These are phyloP conservation scores for Phaseolus coccineus DNA, from an alignment of 331 rosid genomes.

Conservation along the genomic window DNA sequence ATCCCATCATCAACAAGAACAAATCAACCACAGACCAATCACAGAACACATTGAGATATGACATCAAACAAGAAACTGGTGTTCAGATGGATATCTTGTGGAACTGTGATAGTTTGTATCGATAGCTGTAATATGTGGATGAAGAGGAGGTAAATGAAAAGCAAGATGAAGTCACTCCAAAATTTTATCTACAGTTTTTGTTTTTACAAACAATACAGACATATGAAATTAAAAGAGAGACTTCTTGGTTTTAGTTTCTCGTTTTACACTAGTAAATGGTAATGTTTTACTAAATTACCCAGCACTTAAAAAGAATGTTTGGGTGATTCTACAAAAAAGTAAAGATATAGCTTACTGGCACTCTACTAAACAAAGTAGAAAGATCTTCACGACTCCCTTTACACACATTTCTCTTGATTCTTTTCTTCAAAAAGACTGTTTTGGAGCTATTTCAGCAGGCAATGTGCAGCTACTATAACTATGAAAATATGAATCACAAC, in stretches of 20 bases:
- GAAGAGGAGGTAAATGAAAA: too few species aligned
- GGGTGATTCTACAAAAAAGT: background rate
- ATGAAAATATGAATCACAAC: background rate
- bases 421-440: background rate
- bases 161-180: too few species aligned
- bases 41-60: background rate
- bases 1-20: background rate
- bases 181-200: too few species aligned
- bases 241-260: background rate
- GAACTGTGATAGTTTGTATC: too few species aligned
- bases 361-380: background rate
- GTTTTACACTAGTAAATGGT: background rate
- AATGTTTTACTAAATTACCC: background rate
- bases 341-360: background rate
- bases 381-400: background rate
- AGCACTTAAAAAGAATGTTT: background rate
- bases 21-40: background rate
- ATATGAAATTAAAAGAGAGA: too few species aligned
- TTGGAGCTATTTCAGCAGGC: background rate
- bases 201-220: too few species aligned
- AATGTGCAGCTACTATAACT: slow-evolving; percentile 19
- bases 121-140: too few species aligned
- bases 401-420: background rate
- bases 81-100: background rate
- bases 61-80: background rate